phyloP scores from a whole-genome alignment of 805 yeast species.

The Barnettozyma sp. region DNA sequence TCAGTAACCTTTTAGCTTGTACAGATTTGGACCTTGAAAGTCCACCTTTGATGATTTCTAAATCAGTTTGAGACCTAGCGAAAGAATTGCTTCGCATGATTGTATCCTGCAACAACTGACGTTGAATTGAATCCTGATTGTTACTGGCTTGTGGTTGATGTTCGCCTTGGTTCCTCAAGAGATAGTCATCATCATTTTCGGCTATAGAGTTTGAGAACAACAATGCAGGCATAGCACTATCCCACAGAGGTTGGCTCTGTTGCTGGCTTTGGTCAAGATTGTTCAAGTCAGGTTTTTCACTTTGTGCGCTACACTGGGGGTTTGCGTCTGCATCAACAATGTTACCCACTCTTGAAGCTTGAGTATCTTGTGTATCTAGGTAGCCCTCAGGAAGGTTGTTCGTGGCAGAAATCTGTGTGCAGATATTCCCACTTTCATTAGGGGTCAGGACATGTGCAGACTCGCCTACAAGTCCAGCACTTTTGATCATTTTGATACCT shows the following conservation, averaged over 20 bases:
- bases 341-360: too few species aligned
- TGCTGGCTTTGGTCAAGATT: not conserved
- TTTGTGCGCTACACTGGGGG: too few species aligned
- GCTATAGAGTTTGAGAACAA: not conserved
- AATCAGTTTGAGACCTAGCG: constrained; percentile 6
- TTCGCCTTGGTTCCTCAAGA: not conserved
- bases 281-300: too few species aligned
- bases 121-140: too few species aligned
- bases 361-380: too few species aligned
- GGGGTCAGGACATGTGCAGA: too few species aligned
- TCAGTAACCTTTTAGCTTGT: constrained; percentile 5
- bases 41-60: constrained; percentile 8
- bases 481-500: constrained; percentile 1
- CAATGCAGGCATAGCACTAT: constrained; percentile 5
- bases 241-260: not conserved
- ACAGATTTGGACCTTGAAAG: constrained; percentile 14
- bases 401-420: too few species aligned
- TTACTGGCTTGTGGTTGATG: not conserved
- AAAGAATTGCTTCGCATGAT: constrained; percentile 6
- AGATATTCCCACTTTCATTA: too few species aligned
- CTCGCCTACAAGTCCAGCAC: not conserved
- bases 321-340: too few species aligned
- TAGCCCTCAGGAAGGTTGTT: too few species aligned
- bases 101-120: constrained; percentile 7
- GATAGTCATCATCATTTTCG: not conserved